Conservation (phyloP, 345 rosid genomes). For the Linum trigynum region DNA sequence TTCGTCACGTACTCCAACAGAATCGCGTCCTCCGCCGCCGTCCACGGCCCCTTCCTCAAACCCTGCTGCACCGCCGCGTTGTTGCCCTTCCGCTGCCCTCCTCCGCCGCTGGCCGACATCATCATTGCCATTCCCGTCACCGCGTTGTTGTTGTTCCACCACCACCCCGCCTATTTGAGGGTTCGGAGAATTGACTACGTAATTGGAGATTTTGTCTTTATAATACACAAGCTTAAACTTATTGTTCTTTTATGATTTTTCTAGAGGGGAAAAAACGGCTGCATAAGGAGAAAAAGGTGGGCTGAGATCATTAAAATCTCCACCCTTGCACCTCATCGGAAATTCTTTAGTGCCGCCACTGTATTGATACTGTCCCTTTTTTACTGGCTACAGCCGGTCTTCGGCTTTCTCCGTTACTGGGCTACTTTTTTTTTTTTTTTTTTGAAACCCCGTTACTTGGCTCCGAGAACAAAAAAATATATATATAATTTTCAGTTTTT, state of each 20-base stretch:
- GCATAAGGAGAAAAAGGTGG: background rate
- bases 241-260: conserved; percentile 8
- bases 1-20: conserved; percentile 58
- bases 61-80: conserved; percentile 9
- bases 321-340: no score
- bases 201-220: background rate
- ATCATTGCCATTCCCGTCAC: conserved; percentile 9
- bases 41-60: conserved; percentile 87
- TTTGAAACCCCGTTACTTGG: no score
- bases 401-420: no score
- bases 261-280: background rate
- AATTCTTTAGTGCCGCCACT: no score
- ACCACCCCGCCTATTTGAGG: background rate
- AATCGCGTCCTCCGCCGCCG: conserved; percentile 59
- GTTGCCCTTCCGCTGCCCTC: background rate
- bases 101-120: conserved; percentile 3
- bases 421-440: no score
- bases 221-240: background rate
- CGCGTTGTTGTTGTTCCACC: conserved; percentile 1
- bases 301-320: no score
- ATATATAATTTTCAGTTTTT: no score
- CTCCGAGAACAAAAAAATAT: no score
- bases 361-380: no score
- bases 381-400: no score
- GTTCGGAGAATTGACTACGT: background rate